Evolutionary conservation across 306 rosid species (phyloP).

Genomic region (Rosa multiflora): DNA sequence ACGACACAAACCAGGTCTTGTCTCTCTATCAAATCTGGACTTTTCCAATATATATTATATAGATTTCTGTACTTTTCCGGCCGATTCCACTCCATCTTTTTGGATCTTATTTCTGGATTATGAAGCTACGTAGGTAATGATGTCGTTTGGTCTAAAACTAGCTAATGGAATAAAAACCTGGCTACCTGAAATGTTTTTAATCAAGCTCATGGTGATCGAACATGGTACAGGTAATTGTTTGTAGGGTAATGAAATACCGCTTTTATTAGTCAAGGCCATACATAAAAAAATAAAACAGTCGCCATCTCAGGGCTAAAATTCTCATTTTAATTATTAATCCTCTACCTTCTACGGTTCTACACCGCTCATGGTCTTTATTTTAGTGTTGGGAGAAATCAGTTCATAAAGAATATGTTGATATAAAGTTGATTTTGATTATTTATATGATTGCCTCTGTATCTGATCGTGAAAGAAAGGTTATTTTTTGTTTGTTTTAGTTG

Average conservation of each 20-base stretch:
- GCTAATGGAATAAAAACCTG: neutral
- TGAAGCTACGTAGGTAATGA: neutral
- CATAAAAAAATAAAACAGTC: neutral
- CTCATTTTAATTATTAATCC: no score
- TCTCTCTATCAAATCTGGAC: neutral
- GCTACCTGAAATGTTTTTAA: neutral
- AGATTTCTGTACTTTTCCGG: neutral
- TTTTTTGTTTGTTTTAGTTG: neutral
- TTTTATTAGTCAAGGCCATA: neutral
- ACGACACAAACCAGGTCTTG: conserved; percentile 2
- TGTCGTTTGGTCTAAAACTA: neutral
- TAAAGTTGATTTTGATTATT: neutral
- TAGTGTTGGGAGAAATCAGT: no score
- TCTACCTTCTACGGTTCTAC: no score
- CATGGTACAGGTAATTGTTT: neutral
- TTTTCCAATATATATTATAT: neutral
- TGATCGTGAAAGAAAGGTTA: neutral
- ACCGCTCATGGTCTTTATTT: no score
- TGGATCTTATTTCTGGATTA: neutral
- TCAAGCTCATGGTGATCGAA: neutral
- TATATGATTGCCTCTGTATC: neutral
- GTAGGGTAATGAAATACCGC: neutral
- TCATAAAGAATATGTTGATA: no score
- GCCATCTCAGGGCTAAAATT: neutral
- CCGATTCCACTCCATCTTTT: neutral